Conservation (phyloP, 2,329 filamentous ascomycete species). For the Hypoxylon sp. region DNA sequence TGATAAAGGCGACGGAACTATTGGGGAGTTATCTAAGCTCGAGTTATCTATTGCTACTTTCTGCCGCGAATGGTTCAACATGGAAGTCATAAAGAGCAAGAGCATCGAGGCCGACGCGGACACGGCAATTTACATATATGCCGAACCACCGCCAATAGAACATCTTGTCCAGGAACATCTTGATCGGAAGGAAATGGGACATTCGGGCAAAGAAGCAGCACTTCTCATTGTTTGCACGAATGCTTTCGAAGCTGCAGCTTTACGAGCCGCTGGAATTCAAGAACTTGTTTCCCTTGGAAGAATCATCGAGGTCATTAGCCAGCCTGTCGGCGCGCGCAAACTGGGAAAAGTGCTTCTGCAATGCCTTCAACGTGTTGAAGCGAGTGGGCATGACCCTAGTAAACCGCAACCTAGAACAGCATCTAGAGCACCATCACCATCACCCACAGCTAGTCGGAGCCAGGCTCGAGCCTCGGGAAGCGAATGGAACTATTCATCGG, state of each 20-base stretch:
- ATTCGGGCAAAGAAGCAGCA: constrained; percentile 25
- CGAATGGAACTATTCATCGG: constrained; percentile 20
- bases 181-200: constrained; percentile 19
- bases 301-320: constrained; percentile 38
- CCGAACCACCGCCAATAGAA: constrained; percentile 38
- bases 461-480: neutral
- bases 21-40: constrained; percentile 16
- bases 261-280: constrained; percentile 34
- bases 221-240: constrained; percentile 39
- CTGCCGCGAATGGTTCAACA: constrained; percentile 35
- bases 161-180: constrained; percentile 26
- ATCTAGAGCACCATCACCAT: constrained; percentile 18
- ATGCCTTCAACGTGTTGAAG: constrained; percentile 32
- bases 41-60: constrained; percentile 31
- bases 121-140: constrained; percentile 35
- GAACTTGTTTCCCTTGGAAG: constrained; percentile 33
- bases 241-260: constrained; percentile 37
- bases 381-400: neutral
- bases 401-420: neutral
- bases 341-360: constrained; percentile 36
- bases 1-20: neutral
- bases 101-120: constrained; percentile 21
- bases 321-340: constrained; percentile 37
- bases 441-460: neutral
- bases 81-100: constrained; percentile 25